These are phyloP conservation scores for Piper longum DNA, from an alignment of 164 flowering plant genomes.

Conservation along the genomic window DNA sequence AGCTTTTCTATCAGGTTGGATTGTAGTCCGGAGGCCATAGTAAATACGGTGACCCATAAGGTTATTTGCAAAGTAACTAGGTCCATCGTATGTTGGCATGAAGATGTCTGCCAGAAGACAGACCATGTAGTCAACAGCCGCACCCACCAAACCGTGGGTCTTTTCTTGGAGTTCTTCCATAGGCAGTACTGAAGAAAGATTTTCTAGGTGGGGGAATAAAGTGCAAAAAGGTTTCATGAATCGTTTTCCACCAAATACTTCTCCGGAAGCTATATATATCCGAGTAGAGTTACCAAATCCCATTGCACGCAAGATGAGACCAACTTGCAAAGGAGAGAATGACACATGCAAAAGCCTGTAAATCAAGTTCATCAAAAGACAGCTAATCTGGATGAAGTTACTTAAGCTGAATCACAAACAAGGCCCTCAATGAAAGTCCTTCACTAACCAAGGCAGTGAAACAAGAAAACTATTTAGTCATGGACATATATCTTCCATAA, in stretches of 20 bases:
- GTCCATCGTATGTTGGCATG: slow-evolving; percentile 99
- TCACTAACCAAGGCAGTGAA: too few relatives aligned
- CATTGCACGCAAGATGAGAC: slow-evolving; percentile 73
- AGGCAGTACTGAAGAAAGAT: slow-evolving; percentile 69
- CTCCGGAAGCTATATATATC: slow-evolving; percentile 95
- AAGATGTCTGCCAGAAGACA: slow-evolving; percentile 92
- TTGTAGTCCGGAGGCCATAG: slow-evolving; percentile 81
- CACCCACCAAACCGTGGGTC: slow-evolving; percentile 61
- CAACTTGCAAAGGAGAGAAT: slow-evolving; percentile 46
- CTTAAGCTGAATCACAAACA: too few relatives aligned
- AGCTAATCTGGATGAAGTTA: too few relatives aligned
- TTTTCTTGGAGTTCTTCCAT: slow-evolving; percentile 52
- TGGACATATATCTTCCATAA: neutral
- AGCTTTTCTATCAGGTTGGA: slow-evolving; percentile 81
- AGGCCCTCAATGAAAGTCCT: too few relatives aligned
- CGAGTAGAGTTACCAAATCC: slow-evolving; percentile 86
- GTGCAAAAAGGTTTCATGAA: slow-evolving; percentile 85
- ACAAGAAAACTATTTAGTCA: too few relatives aligned
- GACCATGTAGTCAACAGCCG: slow-evolving; percentile 99
- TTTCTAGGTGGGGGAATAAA: slow-evolving; percentile 75
- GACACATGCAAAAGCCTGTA: neutral
- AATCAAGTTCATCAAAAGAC: too few relatives aligned
- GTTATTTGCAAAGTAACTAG: slow-evolving; percentile 98
- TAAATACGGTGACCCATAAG: slow-evolving; percentile 93
- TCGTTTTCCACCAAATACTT: slow-evolving; percentile 86